Evolutionary conservation across 805 yeast genomes (phyloP).

Genomic region (Ogataea glucozyma): DNA sequence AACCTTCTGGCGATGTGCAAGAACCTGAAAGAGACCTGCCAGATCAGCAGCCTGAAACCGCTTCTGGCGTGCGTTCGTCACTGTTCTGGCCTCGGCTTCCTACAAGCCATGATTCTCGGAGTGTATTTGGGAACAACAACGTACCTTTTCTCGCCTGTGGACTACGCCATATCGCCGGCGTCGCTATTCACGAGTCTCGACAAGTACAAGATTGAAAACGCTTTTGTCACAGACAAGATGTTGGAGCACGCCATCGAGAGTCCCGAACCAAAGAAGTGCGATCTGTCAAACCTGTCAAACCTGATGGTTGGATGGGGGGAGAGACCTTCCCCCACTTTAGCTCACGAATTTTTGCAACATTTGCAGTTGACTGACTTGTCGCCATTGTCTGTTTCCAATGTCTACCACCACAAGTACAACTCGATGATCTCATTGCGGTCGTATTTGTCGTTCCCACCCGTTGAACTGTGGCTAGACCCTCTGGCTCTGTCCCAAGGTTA

Average conservation of each 20-base stretch:
- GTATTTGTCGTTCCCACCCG: constrained; percentile 84
- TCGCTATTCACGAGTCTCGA: constrained; percentile 70
- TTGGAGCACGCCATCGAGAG: constrained; percentile 65
- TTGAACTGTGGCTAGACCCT: constrained; percentile 84
- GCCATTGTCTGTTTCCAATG: constrained; percentile 68
- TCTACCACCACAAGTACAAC: constrained; percentile 76
- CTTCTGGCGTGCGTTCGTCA: constrained; percentile 86
- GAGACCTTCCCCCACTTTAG: constrained; percentile 66
- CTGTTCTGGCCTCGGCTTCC: constrained; percentile 81
- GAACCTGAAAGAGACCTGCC: constrained; percentile 89
- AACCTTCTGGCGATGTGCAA: constrained; percentile 78
- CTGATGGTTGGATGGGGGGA: constrained; percentile 79
- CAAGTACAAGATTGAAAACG: constrained; percentile 79
- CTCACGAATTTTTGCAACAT: constrained; percentile 57
- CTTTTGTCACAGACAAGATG: constrained; percentile 82
- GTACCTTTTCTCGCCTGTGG: constrained; percentile 72
- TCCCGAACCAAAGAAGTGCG: constrained; percentile 53
- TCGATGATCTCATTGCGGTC: constrained; percentile 85
- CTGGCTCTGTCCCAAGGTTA: constrained; percentile 88
- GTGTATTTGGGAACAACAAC: constrained; percentile 87
- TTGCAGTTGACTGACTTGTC: constrained; percentile 67
- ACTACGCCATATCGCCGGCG: constrained; percentile 72
- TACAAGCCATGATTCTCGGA: constrained; percentile 83
- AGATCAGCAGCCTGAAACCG: constrained; percentile 68
- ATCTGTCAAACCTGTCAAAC: constrained; percentile 67